These are phyloP conservation scores for Clarireedia monteithiana DNA, from an alignment of 2,329 filamentous ascomycete genomes.

Conservation along the genomic window DNA sequence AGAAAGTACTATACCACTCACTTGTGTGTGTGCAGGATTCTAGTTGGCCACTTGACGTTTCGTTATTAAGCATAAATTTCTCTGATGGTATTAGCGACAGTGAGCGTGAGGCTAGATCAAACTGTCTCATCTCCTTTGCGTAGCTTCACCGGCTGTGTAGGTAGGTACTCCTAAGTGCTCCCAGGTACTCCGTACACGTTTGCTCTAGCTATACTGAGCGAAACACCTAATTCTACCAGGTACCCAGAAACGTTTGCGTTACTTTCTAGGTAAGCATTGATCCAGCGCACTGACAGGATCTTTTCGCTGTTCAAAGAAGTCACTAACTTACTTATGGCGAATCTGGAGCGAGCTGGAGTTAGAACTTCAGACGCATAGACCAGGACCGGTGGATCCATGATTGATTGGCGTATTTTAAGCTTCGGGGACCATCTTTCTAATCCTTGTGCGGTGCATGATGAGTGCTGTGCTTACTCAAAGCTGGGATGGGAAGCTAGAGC, in stretches of 20 bases:
- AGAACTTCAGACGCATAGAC: not conserved
- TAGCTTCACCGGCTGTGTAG: no score
- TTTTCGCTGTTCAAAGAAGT: not conserved
- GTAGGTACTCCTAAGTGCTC: no score
- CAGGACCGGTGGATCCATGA: not conserved
- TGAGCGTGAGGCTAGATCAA: no score
- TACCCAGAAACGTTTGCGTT: not conserved
- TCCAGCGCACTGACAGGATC: not conserved
- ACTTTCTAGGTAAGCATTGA: not conserved
- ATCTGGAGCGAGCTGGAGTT: not conserved
- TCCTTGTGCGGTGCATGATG: not conserved
- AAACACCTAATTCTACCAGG: not conserved
- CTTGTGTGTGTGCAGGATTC: no score
- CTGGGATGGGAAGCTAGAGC: not conserved
- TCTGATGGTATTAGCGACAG: no score
- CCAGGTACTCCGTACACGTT: no score
- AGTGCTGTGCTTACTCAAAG: not conserved
- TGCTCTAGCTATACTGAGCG: no score
- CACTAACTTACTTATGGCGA: not conserved
- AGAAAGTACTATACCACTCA: no score
- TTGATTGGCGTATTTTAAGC: conserved; percentile 10
- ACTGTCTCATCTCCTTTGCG: no score
- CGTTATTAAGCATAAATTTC: no score
- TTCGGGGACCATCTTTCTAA: conserved; percentile 5
- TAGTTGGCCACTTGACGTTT: no score